These are phyloP conservation scores for Entomophthora muscae DNA, from an alignment of 371 early-diverging fungal genomes.

Conservation along the genomic window DNA sequence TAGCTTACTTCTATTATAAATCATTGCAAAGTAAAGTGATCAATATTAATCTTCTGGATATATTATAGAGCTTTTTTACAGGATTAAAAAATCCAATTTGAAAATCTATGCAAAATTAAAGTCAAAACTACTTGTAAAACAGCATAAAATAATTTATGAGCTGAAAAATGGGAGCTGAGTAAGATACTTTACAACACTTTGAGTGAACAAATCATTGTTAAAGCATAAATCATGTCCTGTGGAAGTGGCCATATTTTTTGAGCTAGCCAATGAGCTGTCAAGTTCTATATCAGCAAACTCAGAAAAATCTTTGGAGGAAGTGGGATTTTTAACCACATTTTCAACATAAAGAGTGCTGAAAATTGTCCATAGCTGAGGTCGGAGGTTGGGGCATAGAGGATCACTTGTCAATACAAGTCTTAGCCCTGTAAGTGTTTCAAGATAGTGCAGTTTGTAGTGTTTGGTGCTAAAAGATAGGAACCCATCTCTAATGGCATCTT, in stretches of 20 bases:
- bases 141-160: slow-evolving; percentile 3
- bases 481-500: slow-evolving; percentile 8
- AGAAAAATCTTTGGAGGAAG: not conserved
- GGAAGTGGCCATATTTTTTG: not conserved
- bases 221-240: slow-evolving; percentile 1
- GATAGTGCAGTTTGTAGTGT: not conserved
- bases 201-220: slow-evolving; percentile 3
- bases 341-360: not conserved
- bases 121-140: too few relatives aligned
- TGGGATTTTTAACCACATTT: slow-evolving; percentile 1
- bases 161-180: not conserved
- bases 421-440: slow-evolving; percentile 5
- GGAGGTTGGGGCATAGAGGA: not conserved
- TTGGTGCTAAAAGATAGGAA: slow-evolving; percentile 1
- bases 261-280: not conserved
- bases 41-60: too few relatives aligned
- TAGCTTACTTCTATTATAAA: too few relatives aligned
- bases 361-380: not conserved
- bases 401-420: not conserved
- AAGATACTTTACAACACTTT: not conserved
- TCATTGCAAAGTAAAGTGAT: too few relatives aligned
- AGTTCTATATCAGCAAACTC: not conserved
- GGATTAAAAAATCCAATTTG: too few relatives aligned
- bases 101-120: too few relatives aligned
- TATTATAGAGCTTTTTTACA: too few relatives aligned